Conservation (phyloP, 257 asterid species). For the Penstemon newberryi region DNA sequence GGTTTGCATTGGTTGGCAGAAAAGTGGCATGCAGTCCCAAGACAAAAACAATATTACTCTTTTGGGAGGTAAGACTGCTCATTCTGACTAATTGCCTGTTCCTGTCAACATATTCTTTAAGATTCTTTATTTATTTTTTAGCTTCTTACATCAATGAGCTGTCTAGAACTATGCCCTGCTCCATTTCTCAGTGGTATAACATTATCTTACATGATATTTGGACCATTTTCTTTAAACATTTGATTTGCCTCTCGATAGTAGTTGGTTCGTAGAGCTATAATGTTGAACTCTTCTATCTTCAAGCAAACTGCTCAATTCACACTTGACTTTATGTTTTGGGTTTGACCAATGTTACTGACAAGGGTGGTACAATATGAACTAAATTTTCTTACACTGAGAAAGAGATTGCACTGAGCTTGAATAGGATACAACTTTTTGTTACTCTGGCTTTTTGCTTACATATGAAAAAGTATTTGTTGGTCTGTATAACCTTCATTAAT, state of each 20-base stretch:
- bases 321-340: not conserved
- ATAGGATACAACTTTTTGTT: conserved; percentile 1
- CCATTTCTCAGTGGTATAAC: conserved; percentile 8
- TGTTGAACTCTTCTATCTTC: conserved; percentile 1
- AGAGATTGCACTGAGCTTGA: conserved; percentile 14
- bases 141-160: not conserved
- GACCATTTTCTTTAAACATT: not conserved
- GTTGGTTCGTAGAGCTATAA: conserved; percentile 18
- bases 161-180: conserved; percentile 4
- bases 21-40: conserved; percentile 66
- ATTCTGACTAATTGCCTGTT: conserved; percentile 18
- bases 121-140: not conserved
- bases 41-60: conserved; percentile 80
- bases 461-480: not conserved
- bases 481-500: not conserved
- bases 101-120: conserved; percentile 6
- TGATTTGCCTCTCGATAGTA: not conserved
- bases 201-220: not conserved
- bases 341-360: conserved; percentile 9
- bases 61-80: conserved; percentile 71
- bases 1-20: conserved; percentile 97
- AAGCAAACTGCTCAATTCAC: conserved; percentile 25
- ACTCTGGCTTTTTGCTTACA: not conserved
- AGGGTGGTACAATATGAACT: not conserved
- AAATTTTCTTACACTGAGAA: conserved; percentile 2